A percentile compares a stretch with the other conserved stretches of the same genome.
Evolutionary conservation across 2,329 filamentous ascomycete genomes (phyloP).

Genomic region (Diaporthe sp.): DNA sequence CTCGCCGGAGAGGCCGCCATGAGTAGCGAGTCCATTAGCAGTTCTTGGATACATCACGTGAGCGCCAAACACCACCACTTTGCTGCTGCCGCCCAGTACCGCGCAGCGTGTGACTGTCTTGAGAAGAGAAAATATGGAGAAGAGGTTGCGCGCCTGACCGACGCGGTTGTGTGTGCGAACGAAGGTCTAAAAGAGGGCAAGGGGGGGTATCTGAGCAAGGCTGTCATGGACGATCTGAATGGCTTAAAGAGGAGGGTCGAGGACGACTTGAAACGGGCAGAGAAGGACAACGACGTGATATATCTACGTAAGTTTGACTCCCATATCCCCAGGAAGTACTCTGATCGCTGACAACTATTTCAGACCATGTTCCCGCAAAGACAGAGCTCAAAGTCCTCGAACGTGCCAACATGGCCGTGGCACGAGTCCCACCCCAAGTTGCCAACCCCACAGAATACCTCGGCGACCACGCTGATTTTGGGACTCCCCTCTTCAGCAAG

Average conservation of each 20-base stretch:
- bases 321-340: not conserved
- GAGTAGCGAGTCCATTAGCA: conserved; percentile 89
- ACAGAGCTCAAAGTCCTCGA: conserved; percentile 88
- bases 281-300: conserved; percentile 97
- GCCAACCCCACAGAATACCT: conserved; percentile 83
- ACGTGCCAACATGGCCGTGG: conserved; percentile 87
- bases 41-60: conserved; percentile 98
- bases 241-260: conserved; percentile 84
- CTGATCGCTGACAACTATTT: conserved; percentile 47
- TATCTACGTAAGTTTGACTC: conserved; percentile 77
- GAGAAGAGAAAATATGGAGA: conserved; percentile 97
- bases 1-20: conserved; percentile 86
- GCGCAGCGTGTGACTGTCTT: conserved; percentile 89
- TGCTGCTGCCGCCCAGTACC: conserved; percentile 92
- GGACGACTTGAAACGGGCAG: conserved; percentile 90
- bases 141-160: conserved; percentile 87
- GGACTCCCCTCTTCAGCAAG: conserved; percentile 87
- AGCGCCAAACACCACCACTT: conserved; percentile 98
- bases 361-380: conserved; percentile 85
- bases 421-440: conserved; percentile 84
- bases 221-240: conserved; percentile 84
- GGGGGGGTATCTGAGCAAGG: conserved; percentile 80
- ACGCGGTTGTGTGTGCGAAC: conserved; percentile 84
- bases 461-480: conserved; percentile 84
- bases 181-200: conserved; percentile 88